Evolutionary conservation across 192 early-diverging fungal species (phyloP).

Genomic region (Geosiphon pyriformis): DNA sequence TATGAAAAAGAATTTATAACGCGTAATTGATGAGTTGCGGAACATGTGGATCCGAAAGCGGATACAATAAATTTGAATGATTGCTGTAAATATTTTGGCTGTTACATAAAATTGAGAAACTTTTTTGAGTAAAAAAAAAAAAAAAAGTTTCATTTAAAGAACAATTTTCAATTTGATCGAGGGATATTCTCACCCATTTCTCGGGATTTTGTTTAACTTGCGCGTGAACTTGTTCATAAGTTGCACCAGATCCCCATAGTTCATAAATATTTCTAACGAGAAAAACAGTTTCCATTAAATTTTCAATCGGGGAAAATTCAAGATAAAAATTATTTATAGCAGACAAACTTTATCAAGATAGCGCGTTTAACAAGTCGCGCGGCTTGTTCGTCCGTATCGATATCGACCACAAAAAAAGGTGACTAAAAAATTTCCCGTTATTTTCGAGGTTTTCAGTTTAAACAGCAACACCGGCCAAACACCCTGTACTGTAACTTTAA

Average conservation of each 20-base stretch:
- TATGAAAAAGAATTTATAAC: constrained; percentile 84
- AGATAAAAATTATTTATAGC: too few species aligned
- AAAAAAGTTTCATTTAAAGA: too few species aligned
- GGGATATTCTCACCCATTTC: constrained; percentile 39
- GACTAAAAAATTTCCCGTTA: constrained; percentile 37
- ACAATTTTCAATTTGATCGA: constrained; percentile 4
- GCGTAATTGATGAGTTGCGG: constrained; percentile 64
- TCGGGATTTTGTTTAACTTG: constrained; percentile 54
- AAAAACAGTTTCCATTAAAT: too few species aligned
- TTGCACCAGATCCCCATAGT: constrained; percentile 65
- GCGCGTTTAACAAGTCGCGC: constrained; percentile 67
- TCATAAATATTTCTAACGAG: constrained; percentile 62
- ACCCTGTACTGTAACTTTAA: neutral
- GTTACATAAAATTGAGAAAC: neutral
- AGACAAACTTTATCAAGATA: constrained; percentile 73
- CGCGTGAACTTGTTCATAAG: constrained; percentile 57
- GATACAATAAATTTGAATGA: constrained; percentile 77
- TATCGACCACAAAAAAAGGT: constrained; percentile 75
- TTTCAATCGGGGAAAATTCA: too few species aligned
- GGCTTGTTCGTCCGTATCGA: constrained; percentile 67
- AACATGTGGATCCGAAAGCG: constrained; percentile 69
- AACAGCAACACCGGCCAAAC: neutral
- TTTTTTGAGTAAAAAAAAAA: too few species aligned
- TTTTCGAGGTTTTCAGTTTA: neutral
- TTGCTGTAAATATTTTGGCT: constrained; percentile 38